Percentiles rank a stretch among this genome's conserved stretches.
Conservation (phyloP, 345 rosid genomes). For the Clausena lansium region DNA sequence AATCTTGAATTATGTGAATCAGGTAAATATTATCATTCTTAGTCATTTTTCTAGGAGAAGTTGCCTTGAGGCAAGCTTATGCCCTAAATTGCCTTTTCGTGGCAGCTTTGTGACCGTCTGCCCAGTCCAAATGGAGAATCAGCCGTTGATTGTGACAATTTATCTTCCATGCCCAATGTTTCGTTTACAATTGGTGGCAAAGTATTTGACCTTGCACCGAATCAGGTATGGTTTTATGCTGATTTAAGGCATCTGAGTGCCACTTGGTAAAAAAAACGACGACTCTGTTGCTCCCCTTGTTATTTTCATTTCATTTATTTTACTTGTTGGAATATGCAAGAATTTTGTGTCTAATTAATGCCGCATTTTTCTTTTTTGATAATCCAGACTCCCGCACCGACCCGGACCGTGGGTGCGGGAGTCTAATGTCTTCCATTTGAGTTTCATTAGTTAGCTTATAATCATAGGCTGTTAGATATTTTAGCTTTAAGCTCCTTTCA, state of each 20-base stretch:
- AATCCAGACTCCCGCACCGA: no score
- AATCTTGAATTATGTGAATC: constrained; percentile 66
- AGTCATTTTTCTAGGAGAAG: neutral
- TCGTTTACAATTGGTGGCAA: constrained; percentile 76
- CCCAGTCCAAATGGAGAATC: constrained; percentile 89
- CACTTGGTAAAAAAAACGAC: neutral
- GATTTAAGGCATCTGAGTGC: neutral
- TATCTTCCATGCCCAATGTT: constrained; percentile 72
- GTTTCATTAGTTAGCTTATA: neutral
- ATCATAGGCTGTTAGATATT: neutral
- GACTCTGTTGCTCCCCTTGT: neutral
- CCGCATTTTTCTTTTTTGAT: neutral
- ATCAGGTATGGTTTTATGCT: constrained; percentile 48
- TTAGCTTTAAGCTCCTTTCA: neutral
- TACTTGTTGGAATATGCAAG: neutral
- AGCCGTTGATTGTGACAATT: constrained; percentile 55
- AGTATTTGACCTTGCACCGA: constrained; percentile 72
- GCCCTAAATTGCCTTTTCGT: constrained; percentile 20
- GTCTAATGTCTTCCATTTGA: neutral
- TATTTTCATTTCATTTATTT: neutral
- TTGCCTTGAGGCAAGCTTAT: constrained; percentile 11
- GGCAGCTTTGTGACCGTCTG: constrained; percentile 78
- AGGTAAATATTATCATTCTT: constrained; percentile 35
- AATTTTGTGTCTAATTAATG: neutral
- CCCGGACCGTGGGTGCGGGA: no score